Percentiles rank a stretch among this genome's conserved stretches.
These are phyloP conservation scores for Gardenia jasminoides DNA, from an alignment of 257 asterid species.

Conservation along the genomic window DNA sequence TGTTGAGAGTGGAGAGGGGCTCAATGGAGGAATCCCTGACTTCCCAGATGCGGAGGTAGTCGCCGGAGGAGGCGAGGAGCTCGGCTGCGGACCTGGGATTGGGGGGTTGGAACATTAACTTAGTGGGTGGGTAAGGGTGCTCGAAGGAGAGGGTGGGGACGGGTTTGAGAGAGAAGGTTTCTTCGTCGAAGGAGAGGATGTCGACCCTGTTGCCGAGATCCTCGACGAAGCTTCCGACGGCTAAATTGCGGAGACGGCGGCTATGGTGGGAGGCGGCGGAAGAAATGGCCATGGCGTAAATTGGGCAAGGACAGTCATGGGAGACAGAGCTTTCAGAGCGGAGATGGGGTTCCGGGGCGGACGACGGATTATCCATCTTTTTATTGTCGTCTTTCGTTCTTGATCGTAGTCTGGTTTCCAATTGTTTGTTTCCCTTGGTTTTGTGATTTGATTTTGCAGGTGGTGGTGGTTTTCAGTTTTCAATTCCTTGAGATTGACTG, in stretches of 20 bases:
- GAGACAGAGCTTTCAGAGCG: conserved; percentile 49
- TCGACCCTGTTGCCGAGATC: conserved; percentile 75
- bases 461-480: too few species aligned
- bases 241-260: conserved; percentile 46
- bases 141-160: conserved; percentile 62
- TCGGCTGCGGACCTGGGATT: conserved; percentile 35
- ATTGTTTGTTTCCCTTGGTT: too few species aligned
- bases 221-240: conserved; percentile 76
- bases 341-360: conserved; percentile 43
- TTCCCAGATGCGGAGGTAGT: conserved; percentile 86
- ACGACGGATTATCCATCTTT: conserved; percentile 43
- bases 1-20: conserved; percentile 47
- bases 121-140: conserved; percentile 92
- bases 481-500: too few species aligned
- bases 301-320: conserved; percentile 53
- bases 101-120: conserved; percentile 67
- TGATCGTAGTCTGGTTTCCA: background rate
- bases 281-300: conserved; percentile 80
- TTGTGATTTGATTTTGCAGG: too few species aligned
- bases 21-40: conserved; percentile 53
- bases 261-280: conserved; percentile 26
- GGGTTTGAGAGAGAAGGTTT: conserved; percentile 43
- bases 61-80: conserved; percentile 85
- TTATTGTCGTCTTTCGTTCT: background rate
- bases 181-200: conserved; percentile 68